Evolutionary conservation across 176 grass and related monocot genomes (phyloP).

Genomic region (Coix lacrymajobi): DNA sequence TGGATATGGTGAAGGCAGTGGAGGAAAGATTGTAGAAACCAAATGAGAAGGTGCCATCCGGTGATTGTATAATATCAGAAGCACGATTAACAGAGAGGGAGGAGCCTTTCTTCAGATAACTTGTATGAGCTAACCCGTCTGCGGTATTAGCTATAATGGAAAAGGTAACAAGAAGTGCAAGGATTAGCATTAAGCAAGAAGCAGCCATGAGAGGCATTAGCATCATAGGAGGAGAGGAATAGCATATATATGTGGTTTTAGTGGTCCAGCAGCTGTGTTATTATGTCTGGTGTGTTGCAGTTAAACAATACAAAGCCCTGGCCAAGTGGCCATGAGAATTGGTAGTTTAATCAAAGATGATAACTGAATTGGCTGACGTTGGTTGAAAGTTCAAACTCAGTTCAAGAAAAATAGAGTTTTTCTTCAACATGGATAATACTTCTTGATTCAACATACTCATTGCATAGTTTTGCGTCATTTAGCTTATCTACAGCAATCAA

Average conservation of each 20-base stretch:
- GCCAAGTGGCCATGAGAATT: background rate
- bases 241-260: background rate
- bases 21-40: constrained; percentile 38
- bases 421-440: background rate
- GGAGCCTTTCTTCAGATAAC: constrained; percentile 14
- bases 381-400: background rate
- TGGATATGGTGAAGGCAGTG: constrained; percentile 31
- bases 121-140: background rate
- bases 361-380: background rate
- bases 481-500: background rate
- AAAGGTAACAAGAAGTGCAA: background rate
- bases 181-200: background rate
- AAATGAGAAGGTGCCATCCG: constrained; percentile 19
- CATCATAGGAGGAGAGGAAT: background rate
- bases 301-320: background rate
- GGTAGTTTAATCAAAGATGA: background rate
- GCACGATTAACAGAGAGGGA: background rate
- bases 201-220: background rate
- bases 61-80: constrained; percentile 16
- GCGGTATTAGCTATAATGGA: background rate
- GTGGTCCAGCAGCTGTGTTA: background rate
- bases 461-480: background rate
- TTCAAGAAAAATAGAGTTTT: background rate
- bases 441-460: background rate
- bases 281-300: background rate